phyloP scores from a whole-genome alignment of 306 rosid species.

The Arachis stenosperma region DNA sequence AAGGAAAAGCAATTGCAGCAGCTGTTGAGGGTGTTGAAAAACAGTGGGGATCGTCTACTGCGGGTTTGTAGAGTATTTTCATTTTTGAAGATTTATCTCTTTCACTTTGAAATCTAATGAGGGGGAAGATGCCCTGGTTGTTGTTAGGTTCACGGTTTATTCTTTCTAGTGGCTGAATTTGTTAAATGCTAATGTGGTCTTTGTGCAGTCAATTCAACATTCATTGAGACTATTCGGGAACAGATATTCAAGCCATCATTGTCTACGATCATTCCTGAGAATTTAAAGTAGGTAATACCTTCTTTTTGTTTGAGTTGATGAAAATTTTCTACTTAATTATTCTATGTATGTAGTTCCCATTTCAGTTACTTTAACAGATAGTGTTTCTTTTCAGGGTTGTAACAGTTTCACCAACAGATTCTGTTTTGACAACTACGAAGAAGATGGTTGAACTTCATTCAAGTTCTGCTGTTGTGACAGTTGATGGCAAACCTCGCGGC shows the following conservation, averaged over 20 bases:
- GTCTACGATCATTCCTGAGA: conserved; percentile 86
- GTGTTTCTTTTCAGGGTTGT: conserved; percentile 63
- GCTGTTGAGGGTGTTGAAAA: conserved; percentile 99
- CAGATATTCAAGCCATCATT: conserved; percentile 89
- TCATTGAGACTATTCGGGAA: conserved; percentile 88
- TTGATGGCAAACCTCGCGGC: conserved; percentile 83
- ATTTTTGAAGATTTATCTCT: conserved; percentile 20
- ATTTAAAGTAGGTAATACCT: conserved; percentile 96
- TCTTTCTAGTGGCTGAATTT: conserved; percentile 22
- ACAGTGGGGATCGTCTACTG: conserved; percentile 81
- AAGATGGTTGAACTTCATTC: conserved; percentile 86
- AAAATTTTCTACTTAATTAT: conserved; percentile 9
- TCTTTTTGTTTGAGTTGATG: conserved; percentile 45
- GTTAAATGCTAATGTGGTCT: conserved; percentile 37
- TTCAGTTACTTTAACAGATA: conserved; percentile 44
- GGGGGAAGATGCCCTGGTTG: not conserved
- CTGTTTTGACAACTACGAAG: conserved; percentile 73
- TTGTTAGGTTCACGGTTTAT: conserved; percentile 4
- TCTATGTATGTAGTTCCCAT: conserved; percentile 25
- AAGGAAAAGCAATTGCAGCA: conserved; percentile 99
- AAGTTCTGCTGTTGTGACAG: conserved; percentile 85
- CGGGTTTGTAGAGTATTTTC: conserved; percentile 62
- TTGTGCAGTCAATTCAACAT: conserved; percentile 77
- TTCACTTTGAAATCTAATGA: conserved; percentile 19
- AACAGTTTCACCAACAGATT: conserved; percentile 77